Evolutionary conservation across 108 stramenopile genomes (phyloP).

Genomic region (Pseudonitzschia pungens): DNA sequence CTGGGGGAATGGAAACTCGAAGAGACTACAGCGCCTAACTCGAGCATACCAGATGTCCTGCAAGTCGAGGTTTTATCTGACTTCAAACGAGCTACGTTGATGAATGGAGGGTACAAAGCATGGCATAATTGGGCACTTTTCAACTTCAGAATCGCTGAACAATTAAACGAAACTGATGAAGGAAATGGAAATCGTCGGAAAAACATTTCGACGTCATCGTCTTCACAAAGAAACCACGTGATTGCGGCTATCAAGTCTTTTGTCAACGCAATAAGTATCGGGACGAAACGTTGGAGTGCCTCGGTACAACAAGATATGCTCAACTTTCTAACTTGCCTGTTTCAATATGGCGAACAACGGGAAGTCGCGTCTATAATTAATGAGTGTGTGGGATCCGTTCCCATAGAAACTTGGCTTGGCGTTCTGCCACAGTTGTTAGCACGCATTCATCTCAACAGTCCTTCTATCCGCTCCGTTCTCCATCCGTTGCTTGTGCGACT

Average conservation of each 20-base stretch:
- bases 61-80: constrained; percentile 74
- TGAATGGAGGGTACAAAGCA: constrained; percentile 82
- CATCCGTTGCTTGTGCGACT: constrained; percentile 87
- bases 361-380: constrained; percentile 77
- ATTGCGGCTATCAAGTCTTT: constrained; percentile 92
- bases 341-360: constrained; percentile 85
- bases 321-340: constrained; percentile 94
- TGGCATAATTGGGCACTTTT: constrained; percentile 98
- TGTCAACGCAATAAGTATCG: constrained; percentile 88
- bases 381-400: constrained; percentile 69
- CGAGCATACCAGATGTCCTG: constrained; percentile 41
- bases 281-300: constrained; percentile 88
- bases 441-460: constrained; percentile 90
- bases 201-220: constrained; percentile 8
- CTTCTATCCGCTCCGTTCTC: constrained; percentile 75
- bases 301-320: constrained; percentile 97
- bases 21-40: constrained; percentile 25
- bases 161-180: constrained; percentile 62
- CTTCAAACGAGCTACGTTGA: constrained; percentile 76
- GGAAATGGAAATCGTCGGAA: constrained; percentile 6
- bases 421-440: constrained; percentile 98
- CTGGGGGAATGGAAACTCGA: constrained; percentile 88
- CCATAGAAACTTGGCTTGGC: constrained; percentile 95
- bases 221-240: constrained; percentile 54
- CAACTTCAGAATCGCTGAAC: constrained; percentile 94